phyloP scores from a whole-genome alignment of 2,329 filamentous ascomycete genomes.

The Fusarium sambucinum region DNA sequence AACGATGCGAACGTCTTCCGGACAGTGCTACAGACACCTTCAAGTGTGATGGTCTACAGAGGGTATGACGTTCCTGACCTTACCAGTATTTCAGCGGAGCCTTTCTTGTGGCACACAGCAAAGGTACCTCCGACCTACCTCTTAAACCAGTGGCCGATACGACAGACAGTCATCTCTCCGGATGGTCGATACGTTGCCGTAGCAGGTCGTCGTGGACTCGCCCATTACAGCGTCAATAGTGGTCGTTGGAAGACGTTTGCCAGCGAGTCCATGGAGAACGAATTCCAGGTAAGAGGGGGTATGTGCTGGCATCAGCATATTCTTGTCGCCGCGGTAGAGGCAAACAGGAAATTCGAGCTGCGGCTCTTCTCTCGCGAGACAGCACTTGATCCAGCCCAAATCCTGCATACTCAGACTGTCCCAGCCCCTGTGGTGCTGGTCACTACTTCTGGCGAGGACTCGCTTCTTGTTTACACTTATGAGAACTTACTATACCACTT shows the following conservation, averaged over 20 bases:
- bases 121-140: slow-evolving; percentile 88
- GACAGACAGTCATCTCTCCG: slow-evolving; percentile 85
- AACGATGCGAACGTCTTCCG: slow-evolving; percentile 90
- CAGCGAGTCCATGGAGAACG: slow-evolving; percentile 83
- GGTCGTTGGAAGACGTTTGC: slow-evolving; percentile 96
- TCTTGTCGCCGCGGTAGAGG: slow-evolving; percentile 92
- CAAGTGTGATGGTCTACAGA: slow-evolving; percentile 90
- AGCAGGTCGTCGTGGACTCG: slow-evolving; percentile 91
- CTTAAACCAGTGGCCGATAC: slow-evolving; percentile 92
- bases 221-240: slow-evolving; percentile 95
- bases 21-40: slow-evolving; percentile 88
- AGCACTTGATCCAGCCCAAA: slow-evolving; percentile 76
- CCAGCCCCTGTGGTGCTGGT: slow-evolving; percentile 90
- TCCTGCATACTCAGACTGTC: slow-evolving; percentile 82
- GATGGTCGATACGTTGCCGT: slow-evolving; percentile 96
- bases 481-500: slow-evolving; percentile 97
- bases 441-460: slow-evolving; percentile 91
- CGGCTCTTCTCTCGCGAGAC: slow-evolving; percentile 93
- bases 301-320: slow-evolving; percentile 99
- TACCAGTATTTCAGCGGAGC: slow-evolving; percentile 90
- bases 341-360: slow-evolving; percentile 82
- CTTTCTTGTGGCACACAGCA: slow-evolving; percentile 94
- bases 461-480: slow-evolving; percentile 94
- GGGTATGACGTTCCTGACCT: slow-evolving; percentile 93
- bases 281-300: slow-evolving; percentile 91